Percentiles rank a stretch among this genome's conserved stretches.
phyloP scores from a whole-genome alignment of 306 rosid genomes.

The Cucurbita pepo region DNA sequence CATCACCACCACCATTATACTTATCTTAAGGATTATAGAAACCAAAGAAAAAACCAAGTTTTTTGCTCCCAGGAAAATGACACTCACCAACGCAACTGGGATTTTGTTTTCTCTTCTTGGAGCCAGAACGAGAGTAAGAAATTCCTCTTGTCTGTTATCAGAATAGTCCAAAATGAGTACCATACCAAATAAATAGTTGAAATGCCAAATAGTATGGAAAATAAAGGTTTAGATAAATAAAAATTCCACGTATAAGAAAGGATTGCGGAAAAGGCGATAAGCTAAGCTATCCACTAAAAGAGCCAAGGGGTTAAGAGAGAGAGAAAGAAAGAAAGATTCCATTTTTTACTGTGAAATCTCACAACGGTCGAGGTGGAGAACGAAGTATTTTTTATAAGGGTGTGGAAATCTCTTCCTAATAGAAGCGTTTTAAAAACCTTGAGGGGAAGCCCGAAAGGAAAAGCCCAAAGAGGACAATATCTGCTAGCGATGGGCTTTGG shows the following conservation, averaged over 20 bases:
- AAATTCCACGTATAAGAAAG: not conserved
- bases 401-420: too few relatives aligned
- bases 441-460: too few relatives aligned
- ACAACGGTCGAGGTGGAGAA: too few relatives aligned
- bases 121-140: constrained; percentile 16
- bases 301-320: not conserved
- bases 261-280: not conserved
- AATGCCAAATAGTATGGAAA: not conserved
- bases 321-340: not conserved
- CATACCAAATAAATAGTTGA: not conserved
- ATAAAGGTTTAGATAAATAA: not conserved
- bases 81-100: constrained; percentile 4
- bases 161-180: not conserved
- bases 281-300: not conserved
- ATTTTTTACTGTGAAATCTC: not conserved
- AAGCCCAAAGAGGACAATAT: too few relatives aligned
- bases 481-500: too few relatives aligned
- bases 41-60: not conserved
- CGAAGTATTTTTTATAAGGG: too few relatives aligned
- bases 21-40: constrained; percentile 19
- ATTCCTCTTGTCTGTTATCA: constrained; percentile 46
- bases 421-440: too few relatives aligned
- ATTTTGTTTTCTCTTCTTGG: constrained; percentile 51
- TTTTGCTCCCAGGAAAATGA: constrained; percentile 2
- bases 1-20: not conserved